Conservation (phyloP, 2,329 filamentous ascomycete genomes). For the Aspergillus sp. region DNA sequence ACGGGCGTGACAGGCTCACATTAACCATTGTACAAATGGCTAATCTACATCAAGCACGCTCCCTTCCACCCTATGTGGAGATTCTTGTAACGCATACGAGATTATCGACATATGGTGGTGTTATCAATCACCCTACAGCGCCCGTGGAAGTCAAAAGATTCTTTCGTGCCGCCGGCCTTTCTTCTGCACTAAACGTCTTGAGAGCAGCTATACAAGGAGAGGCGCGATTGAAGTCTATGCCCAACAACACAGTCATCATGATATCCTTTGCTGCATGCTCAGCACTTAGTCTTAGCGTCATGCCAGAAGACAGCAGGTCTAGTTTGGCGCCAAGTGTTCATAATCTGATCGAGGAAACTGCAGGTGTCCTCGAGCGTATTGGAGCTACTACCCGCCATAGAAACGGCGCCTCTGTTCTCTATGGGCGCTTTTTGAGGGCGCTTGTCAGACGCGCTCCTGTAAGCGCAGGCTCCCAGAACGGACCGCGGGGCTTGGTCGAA, state of each 20-base stretch:
- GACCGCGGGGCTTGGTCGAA: slow-evolving; percentile 13
- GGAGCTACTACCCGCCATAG: slow-evolving; percentile 66
- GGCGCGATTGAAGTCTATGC: slow-evolving; percentile 69
- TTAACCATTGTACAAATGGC: slow-evolving; percentile 22
- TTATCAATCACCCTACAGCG: slow-evolving; percentile 73
- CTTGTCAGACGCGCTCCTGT: slow-evolving; percentile 43
- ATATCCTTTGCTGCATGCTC: slow-evolving; percentile 74
- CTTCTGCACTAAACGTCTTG: slow-evolving; percentile 73
- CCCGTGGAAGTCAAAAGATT: slow-evolving; percentile 70
- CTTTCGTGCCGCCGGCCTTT: slow-evolving; percentile 70
- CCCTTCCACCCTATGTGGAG: slow-evolving; percentile 71
- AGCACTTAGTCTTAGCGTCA: slow-evolving; percentile 64
- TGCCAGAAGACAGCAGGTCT: slow-evolving; percentile 57
- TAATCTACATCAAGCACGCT: slow-evolving; percentile 45
- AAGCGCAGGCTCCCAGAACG: slow-evolving; percentile 18
- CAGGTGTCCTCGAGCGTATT: slow-evolving; percentile 68
- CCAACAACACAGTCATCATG: slow-evolving; percentile 78
- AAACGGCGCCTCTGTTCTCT: slow-evolving; percentile 65
- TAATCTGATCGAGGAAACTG: slow-evolving; percentile 67
- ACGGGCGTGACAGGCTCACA: neutral
- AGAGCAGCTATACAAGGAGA: slow-evolving; percentile 73
- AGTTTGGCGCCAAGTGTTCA: slow-evolving; percentile 64
- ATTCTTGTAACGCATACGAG: slow-evolving; percentile 73
- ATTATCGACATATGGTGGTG: slow-evolving; percentile 71
- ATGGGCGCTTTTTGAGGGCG: slow-evolving; percentile 58